phyloP scores from a whole-genome alignment of 345 rosid genomes.

The Arabis alpina region DNA sequence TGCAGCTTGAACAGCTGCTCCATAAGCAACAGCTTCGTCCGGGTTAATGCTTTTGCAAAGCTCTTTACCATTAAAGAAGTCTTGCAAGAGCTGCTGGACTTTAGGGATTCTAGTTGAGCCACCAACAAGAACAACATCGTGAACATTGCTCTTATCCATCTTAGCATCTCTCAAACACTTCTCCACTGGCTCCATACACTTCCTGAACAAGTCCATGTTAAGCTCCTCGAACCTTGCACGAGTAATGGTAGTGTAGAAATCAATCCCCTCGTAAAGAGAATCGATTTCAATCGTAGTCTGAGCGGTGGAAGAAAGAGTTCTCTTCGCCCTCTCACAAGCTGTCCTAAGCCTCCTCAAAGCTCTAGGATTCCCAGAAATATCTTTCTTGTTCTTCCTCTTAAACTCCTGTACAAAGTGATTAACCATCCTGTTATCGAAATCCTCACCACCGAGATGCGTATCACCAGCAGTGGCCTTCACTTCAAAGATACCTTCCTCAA shows the following conservation, averaged over 20 bases:
- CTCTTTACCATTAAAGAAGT: slow-evolving; percentile 63
- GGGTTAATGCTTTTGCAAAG: slow-evolving; percentile 67
- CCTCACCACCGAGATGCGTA: slow-evolving; percentile 59
- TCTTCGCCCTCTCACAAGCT: slow-evolving; percentile 67
- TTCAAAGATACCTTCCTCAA: slow-evolving; percentile 63
- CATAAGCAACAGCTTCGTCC: slow-evolving; percentile 67
- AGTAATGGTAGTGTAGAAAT: slow-evolving; percentile 56
- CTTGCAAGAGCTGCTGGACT: slow-evolving; percentile 60
- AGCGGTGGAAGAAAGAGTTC: slow-evolving; percentile 67
- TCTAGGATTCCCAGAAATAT: slow-evolving; percentile 56
- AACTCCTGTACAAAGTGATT: slow-evolving; percentile 67
- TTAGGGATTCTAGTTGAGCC: slow-evolving; percentile 65
- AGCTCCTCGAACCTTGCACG: slow-evolving; percentile 58
- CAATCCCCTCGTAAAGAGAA: slow-evolving; percentile 57
- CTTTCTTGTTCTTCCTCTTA: slow-evolving; percentile 62
- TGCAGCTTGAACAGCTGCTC: slow-evolving; percentile 72
- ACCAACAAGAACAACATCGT: slow-evolving; percentile 64
- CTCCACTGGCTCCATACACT: slow-evolving; percentile 67
- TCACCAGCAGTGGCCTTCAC: slow-evolving; percentile 70
- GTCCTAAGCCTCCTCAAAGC: slow-evolving; percentile 75
- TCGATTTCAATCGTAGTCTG: slow-evolving; percentile 66
- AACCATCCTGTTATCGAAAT: slow-evolving; percentile 60
- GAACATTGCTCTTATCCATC: slow-evolving; percentile 66
- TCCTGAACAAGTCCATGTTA: slow-evolving; percentile 58
- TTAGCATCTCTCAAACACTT: slow-evolving; percentile 66